Conservation (phyloP, 2,329 filamentous ascomycete genomes). For the Monilinia fructicola region DNA sequence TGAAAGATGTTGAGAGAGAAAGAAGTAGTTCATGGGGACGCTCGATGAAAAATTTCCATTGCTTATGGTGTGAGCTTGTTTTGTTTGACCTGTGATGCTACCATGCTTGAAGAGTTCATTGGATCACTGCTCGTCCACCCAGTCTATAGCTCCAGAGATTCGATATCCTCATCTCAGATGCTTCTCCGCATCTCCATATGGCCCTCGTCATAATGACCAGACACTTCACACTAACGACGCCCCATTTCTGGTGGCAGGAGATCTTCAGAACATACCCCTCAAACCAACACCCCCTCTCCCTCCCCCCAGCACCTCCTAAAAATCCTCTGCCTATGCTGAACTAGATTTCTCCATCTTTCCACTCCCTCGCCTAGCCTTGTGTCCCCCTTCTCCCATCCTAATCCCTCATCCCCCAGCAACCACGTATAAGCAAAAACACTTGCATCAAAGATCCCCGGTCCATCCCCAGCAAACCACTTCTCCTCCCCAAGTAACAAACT, state of each 20-base stretch:
- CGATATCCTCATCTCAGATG: too few relatives aligned
- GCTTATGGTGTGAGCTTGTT: neutral
- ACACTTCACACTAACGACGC: neutral
- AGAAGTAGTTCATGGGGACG: neutral
- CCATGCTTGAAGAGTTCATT: neutral
- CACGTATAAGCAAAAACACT: conserved; percentile 88
- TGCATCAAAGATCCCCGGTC: conserved; percentile 79
- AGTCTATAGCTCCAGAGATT: too few relatives aligned
- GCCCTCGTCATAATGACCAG: neutral
- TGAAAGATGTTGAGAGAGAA: neutral
- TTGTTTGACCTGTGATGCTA: neutral
- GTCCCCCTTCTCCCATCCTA: conserved; percentile 60
- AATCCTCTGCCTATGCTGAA: conserved; percentile 62
- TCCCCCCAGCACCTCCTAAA: conserved; percentile 42
- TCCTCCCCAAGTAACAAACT: conserved; percentile 57
- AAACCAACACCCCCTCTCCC: conserved; percentile 45
- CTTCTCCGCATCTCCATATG: too few relatives aligned
- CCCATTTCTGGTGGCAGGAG: neutral
- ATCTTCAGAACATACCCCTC: neutral
- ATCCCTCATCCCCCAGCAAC: conserved; percentile 64
- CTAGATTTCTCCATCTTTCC: conserved; percentile 58
- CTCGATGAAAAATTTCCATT: neutral
- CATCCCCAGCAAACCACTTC: conserved; percentile 53
- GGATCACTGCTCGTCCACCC: neutral
- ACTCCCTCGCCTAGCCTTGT: conserved; percentile 54